These are phyloP conservation scores for Alnus glutinosa DNA, from an alignment of 306 rosid species.

Conservation along the genomic window DNA sequence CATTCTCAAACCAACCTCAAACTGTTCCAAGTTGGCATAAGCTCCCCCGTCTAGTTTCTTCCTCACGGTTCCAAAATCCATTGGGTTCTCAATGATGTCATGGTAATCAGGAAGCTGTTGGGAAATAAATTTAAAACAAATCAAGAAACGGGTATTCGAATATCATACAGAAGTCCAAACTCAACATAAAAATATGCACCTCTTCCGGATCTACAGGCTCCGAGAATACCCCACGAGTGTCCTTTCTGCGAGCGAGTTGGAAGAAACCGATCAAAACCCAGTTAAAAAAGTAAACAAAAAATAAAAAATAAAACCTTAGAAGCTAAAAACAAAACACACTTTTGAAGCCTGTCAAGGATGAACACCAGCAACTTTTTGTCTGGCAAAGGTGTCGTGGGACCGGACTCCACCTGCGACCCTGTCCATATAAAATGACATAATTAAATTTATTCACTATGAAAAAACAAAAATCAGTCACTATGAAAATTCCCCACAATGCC, in stretches of 20 bases:
- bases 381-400: slow-evolving; percentile 99
- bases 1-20: slow-evolving; percentile 68
- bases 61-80: slow-evolving; percentile 90
- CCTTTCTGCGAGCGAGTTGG: slow-evolving; percentile 70
- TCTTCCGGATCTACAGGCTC: slow-evolving; percentile 96
- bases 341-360: slow-evolving; percentile 98
- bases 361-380: slow-evolving; percentile 99
- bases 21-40: slow-evolving; percentile 66
- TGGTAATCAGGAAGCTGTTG: slow-evolving; percentile 92
- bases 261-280: slow-evolving; percentile 34
- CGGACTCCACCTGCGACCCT: slow-evolving; percentile 85
- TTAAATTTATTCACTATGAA: slow-evolving; percentile 25
- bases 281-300: slow-evolving; percentile 20
- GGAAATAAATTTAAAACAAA: slow-evolving; percentile 24
- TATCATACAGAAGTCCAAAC: slow-evolving; percentile 8
- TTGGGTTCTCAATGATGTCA: slow-evolving; percentile 68
- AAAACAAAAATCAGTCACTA: slow-evolving; percentile 33
- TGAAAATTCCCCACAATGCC: slow-evolving; percentile 49
- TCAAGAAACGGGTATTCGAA: slow-evolving; percentile 16
- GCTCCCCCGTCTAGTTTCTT: slow-evolving; percentile 65
- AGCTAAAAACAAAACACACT: slow-evolving; percentile 55
- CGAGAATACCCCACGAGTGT: slow-evolving; percentile 86
- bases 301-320: slow-evolving; percentile 16
- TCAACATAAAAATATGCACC: slow-evolving; percentile 41
- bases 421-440: slow-evolving; percentile 52